These are phyloP conservation scores for Neospora caninum DNA, from an alignment of 169 alveolate species.

Conservation along the genomic window DNA sequence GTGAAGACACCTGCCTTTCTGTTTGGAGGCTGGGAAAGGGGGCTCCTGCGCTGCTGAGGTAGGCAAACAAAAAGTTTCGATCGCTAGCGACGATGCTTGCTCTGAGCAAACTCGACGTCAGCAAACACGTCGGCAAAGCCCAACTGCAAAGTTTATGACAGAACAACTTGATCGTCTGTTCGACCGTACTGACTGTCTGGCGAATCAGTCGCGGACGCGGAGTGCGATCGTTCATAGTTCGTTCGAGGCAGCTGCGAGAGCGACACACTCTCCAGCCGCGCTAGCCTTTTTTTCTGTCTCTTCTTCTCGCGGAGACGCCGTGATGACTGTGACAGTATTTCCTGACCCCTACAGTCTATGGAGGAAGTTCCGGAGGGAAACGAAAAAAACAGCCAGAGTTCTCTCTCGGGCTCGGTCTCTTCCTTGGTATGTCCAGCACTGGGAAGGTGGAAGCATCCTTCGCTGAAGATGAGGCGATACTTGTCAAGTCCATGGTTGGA, in stretches of 20 bases:
- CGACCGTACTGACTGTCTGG: no score
- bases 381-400: not conserved
- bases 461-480: not conserved
- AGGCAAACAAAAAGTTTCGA: not conserved
- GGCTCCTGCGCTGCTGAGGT: constrained; percentile 1
- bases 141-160: not conserved
- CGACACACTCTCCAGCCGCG: not conserved
- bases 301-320: not conserved
- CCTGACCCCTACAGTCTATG: not conserved
- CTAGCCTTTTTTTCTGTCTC: no score
- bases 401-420: not conserved
- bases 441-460: not conserved
- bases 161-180: no score
- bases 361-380: not conserved
- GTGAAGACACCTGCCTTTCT: not conserved
- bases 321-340: no score
- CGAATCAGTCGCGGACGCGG: not conserved
- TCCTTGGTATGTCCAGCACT: not conserved
- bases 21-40: not conserved
- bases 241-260: not conserved
- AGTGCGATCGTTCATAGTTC: not conserved
- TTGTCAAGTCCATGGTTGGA: not conserved
- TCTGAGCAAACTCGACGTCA: not conserved
- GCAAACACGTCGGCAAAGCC: not conserved
- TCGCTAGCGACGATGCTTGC: not conserved